Evolutionary conservation across 2,329 filamentous ascomycete species (phyloP), one percentile per base, ranked within the genome.

Genomic region (Colletotrichum tofieldiae): DNA sequence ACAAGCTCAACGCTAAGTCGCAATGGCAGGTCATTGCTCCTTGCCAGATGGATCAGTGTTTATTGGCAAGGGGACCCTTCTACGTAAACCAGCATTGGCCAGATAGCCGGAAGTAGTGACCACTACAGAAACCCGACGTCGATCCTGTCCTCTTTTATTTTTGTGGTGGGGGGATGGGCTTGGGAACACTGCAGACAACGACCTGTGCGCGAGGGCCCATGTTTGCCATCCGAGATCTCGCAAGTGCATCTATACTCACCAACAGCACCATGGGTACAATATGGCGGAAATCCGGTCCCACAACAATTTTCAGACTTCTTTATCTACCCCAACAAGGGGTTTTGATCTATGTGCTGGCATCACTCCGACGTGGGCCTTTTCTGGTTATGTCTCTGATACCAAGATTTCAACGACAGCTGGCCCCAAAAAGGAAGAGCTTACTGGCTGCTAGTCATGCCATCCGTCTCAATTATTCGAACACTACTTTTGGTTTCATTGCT

Each of bases 1-100:
- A 73, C 67, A 71, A 73, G 71, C 67, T 73, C 67, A 73, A 73
- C 67, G 67, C 71, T 62, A 67, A 58, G 11, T 26, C 11, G 8
- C 47, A 37, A 37, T 67, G 41, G 35, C 39, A 62, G 59, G 11
- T 39, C 23, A 23, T 59, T 54, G 37, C 65, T 32, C 60, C 59
- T 23, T 23, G 32, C 54, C 26, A 29, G 32, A 14, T 20, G 43
- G n/a, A 12, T 37, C 61, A 49, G 16, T 16, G 39, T 35, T 58
- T 3, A 32, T n/a, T 47, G 20, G 14, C 16, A 35, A 37, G 26
- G 29, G 16, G 12, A 32, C 7, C 8, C 20, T 49, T 23, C 39
- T 23, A n/a, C 23, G 23, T 8, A 43, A 35, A n/a, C 14, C 23
- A 23, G 43, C 29, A 67, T 63, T 71, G 64, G 43, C 37, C 39